Conservation (phyloP, 768 basidiomycete genomes). For the Mycena haematopus region DNA sequence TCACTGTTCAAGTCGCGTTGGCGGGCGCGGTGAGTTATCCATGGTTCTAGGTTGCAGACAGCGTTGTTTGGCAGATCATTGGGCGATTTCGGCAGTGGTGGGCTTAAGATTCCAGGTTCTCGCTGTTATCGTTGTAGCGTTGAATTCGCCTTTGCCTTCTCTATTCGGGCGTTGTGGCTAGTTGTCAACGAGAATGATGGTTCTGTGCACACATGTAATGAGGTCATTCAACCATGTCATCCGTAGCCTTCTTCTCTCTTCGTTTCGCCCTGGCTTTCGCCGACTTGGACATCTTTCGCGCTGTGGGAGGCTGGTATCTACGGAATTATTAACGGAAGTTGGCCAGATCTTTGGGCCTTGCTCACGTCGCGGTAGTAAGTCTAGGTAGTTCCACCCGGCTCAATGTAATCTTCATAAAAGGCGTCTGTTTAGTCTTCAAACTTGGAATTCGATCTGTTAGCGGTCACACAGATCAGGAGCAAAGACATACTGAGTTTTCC, state of each 20-base stretch:
- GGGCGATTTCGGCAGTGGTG: too few species aligned
- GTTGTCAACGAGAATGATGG: background rate
- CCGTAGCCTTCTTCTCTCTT: slow-evolving; percentile 38
- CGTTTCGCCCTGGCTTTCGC: slow-evolving; percentile 57
- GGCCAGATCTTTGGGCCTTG: slow-evolving; percentile 11
- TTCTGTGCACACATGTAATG: background rate
- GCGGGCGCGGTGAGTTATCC: too few species aligned
- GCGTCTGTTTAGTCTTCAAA: slow-evolving; percentile 58
- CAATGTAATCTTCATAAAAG: slow-evolving; percentile 76
- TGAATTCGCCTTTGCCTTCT: too few species aligned
- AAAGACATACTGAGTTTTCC: slow-evolving; percentile 61
- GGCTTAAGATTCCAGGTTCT: too few species aligned
- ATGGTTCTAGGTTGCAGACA: too few species aligned
- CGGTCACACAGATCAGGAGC: slow-evolving; percentile 1
- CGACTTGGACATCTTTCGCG: slow-evolving; percentile 61
- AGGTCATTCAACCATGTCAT: background rate
- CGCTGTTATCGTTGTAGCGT: too few species aligned
- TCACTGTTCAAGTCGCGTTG: too few species aligned
- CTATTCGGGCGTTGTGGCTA: background rate
- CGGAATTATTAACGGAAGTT: background rate
- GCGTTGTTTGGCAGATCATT: too few species aligned
- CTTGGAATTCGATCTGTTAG: slow-evolving; percentile 40
- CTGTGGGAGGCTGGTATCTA: slow-evolving; percentile 64
- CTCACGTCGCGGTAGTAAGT: slow-evolving; percentile 60
- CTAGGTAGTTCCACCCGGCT: slow-evolving; percentile 52